Evolutionary conservation across 2,329 filamentous ascomycete species (phyloP).

Genomic region (Capronia americana): DNA sequence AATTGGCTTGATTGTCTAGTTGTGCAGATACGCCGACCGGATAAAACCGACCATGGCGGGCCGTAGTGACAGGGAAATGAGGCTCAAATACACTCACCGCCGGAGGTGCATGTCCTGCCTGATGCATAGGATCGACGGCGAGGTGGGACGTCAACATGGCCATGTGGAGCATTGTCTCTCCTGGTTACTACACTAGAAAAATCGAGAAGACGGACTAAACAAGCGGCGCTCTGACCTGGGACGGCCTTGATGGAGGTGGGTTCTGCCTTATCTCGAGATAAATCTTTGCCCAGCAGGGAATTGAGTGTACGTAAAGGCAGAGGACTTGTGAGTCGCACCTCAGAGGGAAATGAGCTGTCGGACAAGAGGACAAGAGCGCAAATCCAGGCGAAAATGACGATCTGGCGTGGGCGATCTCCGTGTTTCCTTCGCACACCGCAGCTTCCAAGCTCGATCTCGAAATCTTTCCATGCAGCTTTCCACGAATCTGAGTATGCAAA

Average conservation of each 20-base stretch:
- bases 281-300: not conserved
- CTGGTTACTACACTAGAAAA: constrained; percentile 11
- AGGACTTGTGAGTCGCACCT: not conserved
- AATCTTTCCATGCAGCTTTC: not conserved
- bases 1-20: not conserved
- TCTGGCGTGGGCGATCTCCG: not conserved
- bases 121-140: constrained; percentile 8
- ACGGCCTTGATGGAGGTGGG: not conserved
- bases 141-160: not conserved
- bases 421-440: not conserved
- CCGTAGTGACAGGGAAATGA: constrained; percentile 2
- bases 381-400: not conserved
- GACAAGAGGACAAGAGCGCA: not conserved
- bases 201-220: constrained; percentile 16
- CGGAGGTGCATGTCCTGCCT: not conserved
- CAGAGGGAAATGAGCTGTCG: not conserved
- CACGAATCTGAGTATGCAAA: not conserved
- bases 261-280: not conserved
- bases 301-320: not conserved
- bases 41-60: not conserved
- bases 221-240: not conserved
- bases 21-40: not conserved
- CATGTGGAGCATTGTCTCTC: not conserved
- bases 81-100: constrained; percentile 8
- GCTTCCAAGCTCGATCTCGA: constrained; percentile 3